Evolutionary conservation across 257 asterid genomes (phyloP), one percentile per base, ranked within the genome.

Genomic region (Ajuga chamaepitys): DNA sequence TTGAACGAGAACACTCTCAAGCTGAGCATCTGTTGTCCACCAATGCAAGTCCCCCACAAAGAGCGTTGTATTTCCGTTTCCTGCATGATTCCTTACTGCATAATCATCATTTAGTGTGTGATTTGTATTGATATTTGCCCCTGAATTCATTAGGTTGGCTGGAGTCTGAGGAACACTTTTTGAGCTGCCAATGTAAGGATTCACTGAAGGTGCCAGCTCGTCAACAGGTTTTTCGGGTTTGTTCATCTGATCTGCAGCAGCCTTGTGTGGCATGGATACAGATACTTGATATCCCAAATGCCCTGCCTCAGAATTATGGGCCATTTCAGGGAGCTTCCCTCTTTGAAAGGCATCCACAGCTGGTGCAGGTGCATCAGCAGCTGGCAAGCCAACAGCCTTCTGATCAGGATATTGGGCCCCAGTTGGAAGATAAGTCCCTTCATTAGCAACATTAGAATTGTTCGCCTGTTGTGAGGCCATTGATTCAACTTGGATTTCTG

Each of bases 1-100:
- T 74, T 85, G 92, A 68, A 80, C 74, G 45, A 91, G 75, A 73
- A 86, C 97, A 28, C 74, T 48, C 82, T 88, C 99, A 44, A 88
- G 78, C 78, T 94, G 97, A 26, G 95, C 83, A 85, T 94, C 97
- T 0, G 97, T 94, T 2, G 97, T 90, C 99, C 97, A 94, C 97
- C 99, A 94, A 66, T 94, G 97, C 74, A 94, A 59, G 61, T 90
- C 99, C 13, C 99, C 97, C 20, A 94, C 95, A 78, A 83, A 90
- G 59, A 94, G 91, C 74, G 80, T 78, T 0, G 96, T 75, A 59
- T 82, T 83, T 35, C 91, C 98, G 70, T 88, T 84, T 53, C 83
- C 97, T 26, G 74, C 47, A 35, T 83, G 65, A 46, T 91, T 80
- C 60, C 91, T 65, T 21, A 78, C 62, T 68, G 69, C 75, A 62